Base-by-base conservation (phyloP, 108 stramenopile genomes). In the Cylindrotheca fusiformis region DNA sequence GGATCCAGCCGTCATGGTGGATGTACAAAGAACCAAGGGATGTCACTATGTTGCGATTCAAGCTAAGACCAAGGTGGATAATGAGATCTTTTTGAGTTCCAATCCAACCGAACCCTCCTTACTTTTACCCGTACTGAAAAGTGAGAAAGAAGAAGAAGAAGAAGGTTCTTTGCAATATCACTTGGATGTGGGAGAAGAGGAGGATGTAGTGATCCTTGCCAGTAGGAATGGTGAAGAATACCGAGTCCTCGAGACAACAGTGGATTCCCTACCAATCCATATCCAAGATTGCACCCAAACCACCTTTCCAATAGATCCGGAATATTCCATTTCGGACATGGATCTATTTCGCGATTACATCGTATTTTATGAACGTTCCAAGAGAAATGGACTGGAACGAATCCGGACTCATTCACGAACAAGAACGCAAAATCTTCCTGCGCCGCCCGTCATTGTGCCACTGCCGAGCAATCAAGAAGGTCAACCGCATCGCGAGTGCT, bases 1-100 rank as follows among this genome's bases (percentile, higher is more conserved):
- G 48, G 71, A 80, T 60, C 75, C 67, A 12, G 32, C 69, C 0
- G 71, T 52, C 18, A 66, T 80, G 32, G 67, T 80, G 21, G 75
- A 80, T 60, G 67, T 72, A 10, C 74, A 73, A 50, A 44, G 73
- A 36, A 80, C 79, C n/a, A 80, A 76, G 48, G 79, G 79, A 18
- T 69, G 73, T 59, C 54, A 63, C 0, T 80, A 52, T 24, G 65
- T 80, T 57, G 62, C 69, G 26, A 80, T 80, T 33, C 62, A 58
- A 18, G 60, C 63, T 21, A 60, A 60, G 57, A 65, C 79, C 26
- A 80, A 80, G 31, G 59, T 22, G 1, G 65, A 63, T 70, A 80
- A 68, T 54, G 79, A 76, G 55, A 55, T 80, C 3, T 52, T 55
- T 48, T 44, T 80, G 14, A 59, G 70, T 41, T 24, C 21, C 18